Evolutionary conservation across 1,139 yeast species (phyloP).

Genomic region (Suhomyces anneliseae): DNA sequence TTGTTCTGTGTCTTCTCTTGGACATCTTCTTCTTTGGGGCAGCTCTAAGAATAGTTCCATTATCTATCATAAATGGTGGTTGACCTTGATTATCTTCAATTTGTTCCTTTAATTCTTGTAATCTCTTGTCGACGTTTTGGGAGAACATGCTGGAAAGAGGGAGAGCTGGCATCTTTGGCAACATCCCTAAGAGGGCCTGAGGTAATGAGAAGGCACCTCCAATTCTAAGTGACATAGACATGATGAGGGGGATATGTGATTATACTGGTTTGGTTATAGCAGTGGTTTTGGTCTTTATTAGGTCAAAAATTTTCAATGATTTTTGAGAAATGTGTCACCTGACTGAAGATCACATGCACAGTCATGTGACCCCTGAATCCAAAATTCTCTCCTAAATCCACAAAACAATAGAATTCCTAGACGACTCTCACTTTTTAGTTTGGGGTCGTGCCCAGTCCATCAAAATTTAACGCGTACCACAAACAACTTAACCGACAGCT

Average conservation of each 20-base stretch:
- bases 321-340: neutral
- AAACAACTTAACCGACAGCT: slow-evolving; percentile 10
- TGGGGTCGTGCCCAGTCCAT: slow-evolving; percentile 6
- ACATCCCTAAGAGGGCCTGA: slow-evolving; percentile 17
- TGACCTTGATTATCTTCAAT: slow-evolving; percentile 27
- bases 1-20: slow-evolving; percentile 79
- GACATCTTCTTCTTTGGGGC: slow-evolving; percentile 94
- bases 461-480: slow-evolving; percentile 8
- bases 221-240: slow-evolving; percentile 28
- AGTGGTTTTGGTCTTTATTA: no score
- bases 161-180: slow-evolving; percentile 28
- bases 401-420: neutral
- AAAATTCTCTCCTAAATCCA: no score
- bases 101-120: slow-evolving; percentile 33
- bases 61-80: slow-evolving; percentile 44
- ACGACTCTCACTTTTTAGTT: neutral
- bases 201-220: slow-evolving; percentile 12
- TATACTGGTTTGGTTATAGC: neutral
- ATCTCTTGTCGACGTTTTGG: slow-evolving; percentile 22
- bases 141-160: slow-evolving; percentile 11
- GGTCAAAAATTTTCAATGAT: slow-evolving; percentile 5
- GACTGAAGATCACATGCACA: no score
- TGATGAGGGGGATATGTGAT: slow-evolving; percentile 5
- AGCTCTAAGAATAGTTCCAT: slow-evolving; percentile 71
- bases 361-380: slow-evolving; percentile 4